Evolutionary conservation across 768 basidiomycete genomes (phyloP), one percentile per base, ranked within the genome.

Genomic region (Leccinum subtestaceum): DNA sequence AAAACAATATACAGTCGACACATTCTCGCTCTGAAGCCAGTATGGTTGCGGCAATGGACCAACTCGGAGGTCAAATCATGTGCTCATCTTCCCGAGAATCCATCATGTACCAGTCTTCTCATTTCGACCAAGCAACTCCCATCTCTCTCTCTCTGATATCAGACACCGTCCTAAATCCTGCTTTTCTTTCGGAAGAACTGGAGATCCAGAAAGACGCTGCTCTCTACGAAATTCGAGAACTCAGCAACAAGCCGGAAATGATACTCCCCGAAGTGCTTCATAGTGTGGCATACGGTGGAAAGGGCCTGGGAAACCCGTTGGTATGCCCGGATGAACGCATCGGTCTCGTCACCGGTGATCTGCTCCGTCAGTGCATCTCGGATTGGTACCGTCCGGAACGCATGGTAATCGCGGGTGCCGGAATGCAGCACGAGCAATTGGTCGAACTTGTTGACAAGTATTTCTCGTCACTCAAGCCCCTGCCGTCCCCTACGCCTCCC

Each of bases 101-200:
- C 21, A 94, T 98, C 69, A 93, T 97, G 90, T 99, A 98, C 71
- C 97, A 98, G 75, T 96, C 96, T 11, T 93, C 94, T 40, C 90
- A 96, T 72, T 95, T 95, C 69, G 86, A 93, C 64, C 78, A 85
- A 60, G 86, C 85, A 43, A 92, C 95, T 2, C 85, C 91, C 1
- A 79, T 86, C 7, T 93, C 94, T 11, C 71, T 99, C 52, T 88
- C 89, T 27, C 83, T 98, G 61, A 92, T 99, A 60, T 84, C 95
- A 34, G 95, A 98, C 73, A 96, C 95, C 15, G 87, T 92, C 52
- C 80, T 89, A 56, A 85, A 93, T 68, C 85, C 97, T 10, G 76
- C 85, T 1, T 86, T 97, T 71, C 72, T 82, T 19, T 74, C 78
- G 0, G 90, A 91, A 55, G 97, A 98, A 74, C 77, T 99, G 46